A percentile compares a stretch with the other conserved stretches of the same genome.
These are phyloP conservation scores for Penicillium rolfsii DNA, from an alignment of 2,329 filamentous ascomycete species.

Conservation along the genomic window DNA sequence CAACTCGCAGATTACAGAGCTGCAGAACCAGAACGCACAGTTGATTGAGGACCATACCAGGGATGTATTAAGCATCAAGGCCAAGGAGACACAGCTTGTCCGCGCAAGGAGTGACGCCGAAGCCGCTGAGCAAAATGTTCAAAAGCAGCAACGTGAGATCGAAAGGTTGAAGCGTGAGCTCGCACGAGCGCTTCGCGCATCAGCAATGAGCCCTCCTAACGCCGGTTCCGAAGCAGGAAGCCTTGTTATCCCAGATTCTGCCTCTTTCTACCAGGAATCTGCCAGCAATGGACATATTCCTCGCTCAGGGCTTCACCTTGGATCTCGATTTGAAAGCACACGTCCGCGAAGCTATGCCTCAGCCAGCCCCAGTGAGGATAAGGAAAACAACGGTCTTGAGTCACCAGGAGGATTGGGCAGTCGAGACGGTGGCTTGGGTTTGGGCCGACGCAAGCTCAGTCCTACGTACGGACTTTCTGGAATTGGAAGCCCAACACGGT, in stretches of 20 bases:
- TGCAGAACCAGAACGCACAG: slow-evolving; percentile 95
- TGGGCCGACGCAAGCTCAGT: slow-evolving; percentile 49
- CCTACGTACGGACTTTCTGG: slow-evolving; percentile 46
- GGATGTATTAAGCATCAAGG: slow-evolving; percentile 94
- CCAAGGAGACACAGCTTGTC: slow-evolving; percentile 96
- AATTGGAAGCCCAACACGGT: slow-evolving; percentile 45
- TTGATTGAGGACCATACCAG: slow-evolving; percentile 96
- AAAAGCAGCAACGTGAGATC: slow-evolving; percentile 82
- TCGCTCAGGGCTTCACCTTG: slow-evolving; percentile 42
- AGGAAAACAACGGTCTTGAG: slow-evolving; percentile 64
- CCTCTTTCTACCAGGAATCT: slow-evolving; percentile 46
- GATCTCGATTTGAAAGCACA: slow-evolving; percentile 45
- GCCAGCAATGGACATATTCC: slow-evolving; percentile 34
- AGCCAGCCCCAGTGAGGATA: slow-evolving; percentile 69
- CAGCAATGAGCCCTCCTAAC: slow-evolving; percentile 44
- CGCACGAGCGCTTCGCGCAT: slow-evolving; percentile 51
- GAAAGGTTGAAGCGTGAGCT: slow-evolving; percentile 90
- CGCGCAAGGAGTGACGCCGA: slow-evolving; percentile 88
- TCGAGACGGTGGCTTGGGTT: slow-evolving; percentile 38
- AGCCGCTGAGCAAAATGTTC: slow-evolving; percentile 81
- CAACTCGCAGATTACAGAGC: slow-evolving; percentile 83
- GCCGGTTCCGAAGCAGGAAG: slow-evolving; percentile 57
- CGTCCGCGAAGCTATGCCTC: slow-evolving; percentile 49
- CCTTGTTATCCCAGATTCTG: slow-evolving; percentile 55
- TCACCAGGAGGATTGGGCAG: slow-evolving; percentile 39